Conservation (phyloP, 768 basidiomycete genomes). For the Tremella mesenterica region DNA sequence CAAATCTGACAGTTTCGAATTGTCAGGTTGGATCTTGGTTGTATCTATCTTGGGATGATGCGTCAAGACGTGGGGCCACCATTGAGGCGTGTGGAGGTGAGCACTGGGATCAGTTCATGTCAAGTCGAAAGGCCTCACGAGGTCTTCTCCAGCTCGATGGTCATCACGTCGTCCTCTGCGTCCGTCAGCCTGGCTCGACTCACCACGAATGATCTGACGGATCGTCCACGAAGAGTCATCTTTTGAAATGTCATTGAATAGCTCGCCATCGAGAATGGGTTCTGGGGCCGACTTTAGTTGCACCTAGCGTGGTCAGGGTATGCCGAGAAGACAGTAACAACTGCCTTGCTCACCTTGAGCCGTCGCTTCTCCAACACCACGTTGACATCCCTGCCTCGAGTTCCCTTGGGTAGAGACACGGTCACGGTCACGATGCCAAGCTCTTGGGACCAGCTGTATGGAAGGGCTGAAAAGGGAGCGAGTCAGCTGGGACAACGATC, state of each 20-base stretch:
- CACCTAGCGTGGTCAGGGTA: slow-evolving; percentile 21
- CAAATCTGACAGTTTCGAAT: slow-evolving; percentile 90
- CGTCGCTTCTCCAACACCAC: slow-evolving; percentile 72
- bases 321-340: background rate
- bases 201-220: slow-evolving; percentile 49
- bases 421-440: slow-evolving; percentile 75
- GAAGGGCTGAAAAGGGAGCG: slow-evolving; percentile 55
- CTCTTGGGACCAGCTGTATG: slow-evolving; percentile 86
- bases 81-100: slow-evolving; percentile 61
- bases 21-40: slow-evolving; percentile 85
- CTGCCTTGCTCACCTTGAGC: slow-evolving; percentile 58
- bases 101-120: slow-evolving; percentile 6
- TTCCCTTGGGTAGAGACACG: slow-evolving; percentile 78
- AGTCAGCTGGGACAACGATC: background rate
- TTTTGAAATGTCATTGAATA: slow-evolving; percentile 86
- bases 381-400: slow-evolving; percentile 64
- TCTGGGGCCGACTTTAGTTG: slow-evolving; percentile 65
- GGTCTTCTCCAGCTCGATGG: slow-evolving; percentile 42
- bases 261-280: slow-evolving; percentile 75
- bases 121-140: slow-evolving; percentile 20
- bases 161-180: slow-evolving; percentile 35
- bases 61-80: slow-evolving; percentile 96
- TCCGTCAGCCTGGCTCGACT: background rate
- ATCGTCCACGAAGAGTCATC: slow-evolving; percentile 97
- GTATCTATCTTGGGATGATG: slow-evolving; percentile 97